These are phyloP conservation scores for Botrytis pseudocinerea DNA, from an alignment of 2,329 filamentous ascomycete genomes.

Conservation along the genomic window DNA sequence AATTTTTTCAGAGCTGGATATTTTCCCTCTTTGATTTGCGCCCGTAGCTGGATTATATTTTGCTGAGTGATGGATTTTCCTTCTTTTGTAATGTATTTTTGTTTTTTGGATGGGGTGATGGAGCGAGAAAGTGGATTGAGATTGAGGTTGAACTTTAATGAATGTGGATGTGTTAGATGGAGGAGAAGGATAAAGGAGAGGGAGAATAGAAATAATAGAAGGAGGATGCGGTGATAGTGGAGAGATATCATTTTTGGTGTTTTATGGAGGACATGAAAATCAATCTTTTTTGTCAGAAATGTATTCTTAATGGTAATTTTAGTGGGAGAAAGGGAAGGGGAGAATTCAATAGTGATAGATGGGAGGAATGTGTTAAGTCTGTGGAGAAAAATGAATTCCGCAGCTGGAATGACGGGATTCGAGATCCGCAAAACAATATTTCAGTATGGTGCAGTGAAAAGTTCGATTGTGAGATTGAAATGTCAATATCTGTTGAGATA, in stretches of 20 bases:
- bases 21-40: not conserved
- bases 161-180: not conserved
- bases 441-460: not conserved
- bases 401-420: not conserved
- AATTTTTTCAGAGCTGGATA: not conserved
- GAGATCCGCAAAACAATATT: not conserved
- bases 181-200: not conserved
- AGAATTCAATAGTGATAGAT: not conserved
- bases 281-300: too few relatives aligned
- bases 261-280: rapidly evolving
- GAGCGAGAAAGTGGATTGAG: not conserved
- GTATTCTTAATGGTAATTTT: rapidly evolving
- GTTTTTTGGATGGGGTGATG: not conserved
- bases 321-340: not conserved
- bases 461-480: rapidly evolving
- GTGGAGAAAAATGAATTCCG: not conserved
- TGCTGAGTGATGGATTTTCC: not conserved
- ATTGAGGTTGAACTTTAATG: not conserved
- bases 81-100: not conserved
- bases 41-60: not conserved
- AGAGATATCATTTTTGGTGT: not conserved
- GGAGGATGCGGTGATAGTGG: conserved; percentile 1
- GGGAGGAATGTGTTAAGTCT: not conserved
- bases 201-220: not conserved
- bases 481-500: rapidly evolving